Percentiles rank a stretch among this genome's conserved stretches.
These are phyloP conservation scores for Conringia planisiliqua DNA, from an alignment of 345 rosid genomes.

Conservation along the genomic window DNA sequence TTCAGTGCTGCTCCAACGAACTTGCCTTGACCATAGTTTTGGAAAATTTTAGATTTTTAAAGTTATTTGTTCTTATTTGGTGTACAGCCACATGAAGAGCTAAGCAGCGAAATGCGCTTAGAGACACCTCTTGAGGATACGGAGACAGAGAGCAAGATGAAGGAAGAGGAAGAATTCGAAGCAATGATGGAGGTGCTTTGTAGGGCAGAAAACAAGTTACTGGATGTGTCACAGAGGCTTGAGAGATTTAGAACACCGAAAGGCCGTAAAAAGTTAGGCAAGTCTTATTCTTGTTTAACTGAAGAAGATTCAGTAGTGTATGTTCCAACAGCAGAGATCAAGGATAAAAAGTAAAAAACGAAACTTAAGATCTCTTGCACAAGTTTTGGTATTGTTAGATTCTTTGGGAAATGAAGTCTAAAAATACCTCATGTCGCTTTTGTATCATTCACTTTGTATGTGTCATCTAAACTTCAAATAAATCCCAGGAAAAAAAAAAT, in stretches of 20 bases:
- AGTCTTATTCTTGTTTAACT: constrained; percentile 30
- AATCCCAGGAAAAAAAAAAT: neutral
- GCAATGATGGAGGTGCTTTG: constrained; percentile 66
- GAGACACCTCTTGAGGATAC: constrained; percentile 1
- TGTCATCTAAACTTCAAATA: neutral
- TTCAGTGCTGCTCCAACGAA: neutral
- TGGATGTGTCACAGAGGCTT: constrained; percentile 46
- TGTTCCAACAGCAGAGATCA: constrained; percentile 70
- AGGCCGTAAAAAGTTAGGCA: constrained; percentile 41
- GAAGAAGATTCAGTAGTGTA: constrained; percentile 50
- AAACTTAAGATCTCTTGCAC: neutral
- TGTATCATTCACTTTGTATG: constrained; percentile 7
- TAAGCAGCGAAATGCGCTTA: neutral
- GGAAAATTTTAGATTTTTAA: neutral
- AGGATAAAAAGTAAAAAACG: constrained; percentile 39
- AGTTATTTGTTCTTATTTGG: neutral
- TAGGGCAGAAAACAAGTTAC: constrained; percentile 50
- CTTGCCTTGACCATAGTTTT: constrained; percentile 3
- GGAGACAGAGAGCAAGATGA: constrained; percentile 33
- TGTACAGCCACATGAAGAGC: constrained; percentile 21
- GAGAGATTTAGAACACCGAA: constrained; percentile 32
- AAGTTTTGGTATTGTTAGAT: constrained; percentile 27
- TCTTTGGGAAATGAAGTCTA: neutral
- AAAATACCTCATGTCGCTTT: constrained; percentile 7
- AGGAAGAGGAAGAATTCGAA: constrained; percentile 41